Evolutionary conservation across 345 rosid species (phyloP).

Genomic region (Capsella bursapastoris): DNA sequence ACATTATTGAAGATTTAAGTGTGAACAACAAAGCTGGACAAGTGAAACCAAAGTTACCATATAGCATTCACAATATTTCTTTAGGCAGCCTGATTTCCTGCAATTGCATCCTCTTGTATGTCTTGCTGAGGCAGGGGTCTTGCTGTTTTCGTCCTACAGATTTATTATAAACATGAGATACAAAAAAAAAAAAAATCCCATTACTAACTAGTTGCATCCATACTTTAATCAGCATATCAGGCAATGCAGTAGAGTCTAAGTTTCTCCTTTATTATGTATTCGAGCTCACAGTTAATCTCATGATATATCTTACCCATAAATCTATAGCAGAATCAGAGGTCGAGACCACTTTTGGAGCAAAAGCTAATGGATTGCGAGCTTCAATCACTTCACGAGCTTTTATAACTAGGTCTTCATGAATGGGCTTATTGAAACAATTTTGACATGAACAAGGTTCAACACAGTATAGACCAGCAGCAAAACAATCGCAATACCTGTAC

Average conservation of each 20-base stretch:
- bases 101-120: conserved; percentile 90
- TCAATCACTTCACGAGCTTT: conserved; percentile 62
- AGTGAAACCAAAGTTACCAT: conserved; percentile 54
- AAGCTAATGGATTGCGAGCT: conserved; percentile 78
- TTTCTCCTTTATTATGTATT: not conserved
- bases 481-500: conserved; percentile 81
- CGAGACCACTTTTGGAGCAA: conserved; percentile 79
- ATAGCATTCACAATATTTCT: conserved; percentile 84
- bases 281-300: conserved; percentile 1
- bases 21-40: not conserved
- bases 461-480: conserved; percentile 85
- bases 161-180: conserved; percentile 29
- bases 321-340: conserved; percentile 43
- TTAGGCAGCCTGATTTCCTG: conserved; percentile 71
- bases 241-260: conserved; percentile 10
- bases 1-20: not conserved
- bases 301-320: conserved; percentile 49
- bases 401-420: conserved; percentile 57
- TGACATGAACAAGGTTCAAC: conserved; percentile 68
- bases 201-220: not conserved
- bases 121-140: conserved; percentile 79
- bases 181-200: not conserved
- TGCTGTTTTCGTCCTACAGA: conserved; percentile 55
- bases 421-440: conserved; percentile 72
- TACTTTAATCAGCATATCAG: conserved; percentile 4